These are phyloP conservation scores for Drosera spatulata DNA, from an alignment of 179 eudicot genomes.

Conservation along the genomic window DNA sequence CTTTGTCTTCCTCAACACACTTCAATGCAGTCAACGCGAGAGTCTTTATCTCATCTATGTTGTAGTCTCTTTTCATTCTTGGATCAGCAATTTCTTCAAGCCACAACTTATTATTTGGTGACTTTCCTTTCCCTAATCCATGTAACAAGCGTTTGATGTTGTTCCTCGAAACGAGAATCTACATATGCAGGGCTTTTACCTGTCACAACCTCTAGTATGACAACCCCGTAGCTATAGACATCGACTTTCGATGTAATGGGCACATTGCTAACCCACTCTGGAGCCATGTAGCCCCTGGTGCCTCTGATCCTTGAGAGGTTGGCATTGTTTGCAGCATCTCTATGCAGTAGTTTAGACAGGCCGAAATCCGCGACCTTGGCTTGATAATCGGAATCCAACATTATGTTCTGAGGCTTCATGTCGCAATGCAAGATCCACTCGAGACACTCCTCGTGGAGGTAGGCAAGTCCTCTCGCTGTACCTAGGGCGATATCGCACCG, in stretches of 20 bases:
- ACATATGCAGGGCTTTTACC: neutral
- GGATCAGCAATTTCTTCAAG: constrained; percentile 21
- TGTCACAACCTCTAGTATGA: constrained; percentile 9
- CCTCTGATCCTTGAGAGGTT: neutral
- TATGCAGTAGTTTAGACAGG: neutral
- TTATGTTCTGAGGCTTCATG: too few species aligned
- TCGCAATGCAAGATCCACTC: too few species aligned
- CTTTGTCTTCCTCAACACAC: too few species aligned
- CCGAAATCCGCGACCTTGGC: neutral
- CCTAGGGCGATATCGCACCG: too few species aligned
- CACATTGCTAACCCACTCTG: neutral
- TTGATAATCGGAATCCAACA: too few species aligned
- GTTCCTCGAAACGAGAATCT: neutral
- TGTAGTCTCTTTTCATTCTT: constrained; percentile 6
- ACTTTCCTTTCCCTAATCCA: constrained; percentile 6
- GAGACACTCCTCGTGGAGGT: too few species aligned
- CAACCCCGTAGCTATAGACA: constrained; percentile 11
- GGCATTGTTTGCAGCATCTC: neutral
- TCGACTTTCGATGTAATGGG: constrained; percentile 11
- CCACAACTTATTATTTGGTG: constrained; percentile 2
- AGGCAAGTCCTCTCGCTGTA: too few species aligned
- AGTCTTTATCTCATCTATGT: constrained; percentile 6
- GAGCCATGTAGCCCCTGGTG: too few species aligned
- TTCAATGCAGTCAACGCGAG: constrained; percentile 2
- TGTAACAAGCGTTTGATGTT: neutral